phyloP scores from a whole-genome alignment of 164 flowering plant genomes.

The Aristolochia fimbriata region DNA sequence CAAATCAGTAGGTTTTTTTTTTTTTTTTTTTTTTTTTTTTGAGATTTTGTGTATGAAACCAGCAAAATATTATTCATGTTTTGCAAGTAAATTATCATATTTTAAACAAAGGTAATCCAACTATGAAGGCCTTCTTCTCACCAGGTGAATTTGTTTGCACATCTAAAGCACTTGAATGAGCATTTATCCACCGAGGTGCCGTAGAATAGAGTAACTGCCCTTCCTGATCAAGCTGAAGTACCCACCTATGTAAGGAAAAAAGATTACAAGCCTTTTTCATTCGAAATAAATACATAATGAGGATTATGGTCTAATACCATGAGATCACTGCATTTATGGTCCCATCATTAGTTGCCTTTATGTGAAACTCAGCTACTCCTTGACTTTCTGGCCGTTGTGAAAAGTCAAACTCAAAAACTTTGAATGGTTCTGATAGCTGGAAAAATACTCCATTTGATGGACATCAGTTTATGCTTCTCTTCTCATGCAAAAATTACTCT shows the following conservation, averaged over 20 bases:
- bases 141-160: conserved; percentile 16
- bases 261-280: background rate
- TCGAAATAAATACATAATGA: background rate
- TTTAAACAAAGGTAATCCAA: too few relatives aligned
- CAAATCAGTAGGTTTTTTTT: too few relatives aligned
- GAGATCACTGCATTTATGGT: conserved; percentile 73
- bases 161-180: conserved; percentile 13
- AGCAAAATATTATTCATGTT: too few relatives aligned
- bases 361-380: conserved; percentile 39
- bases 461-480: conserved; percentile 12
- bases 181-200: conserved; percentile 66
- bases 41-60: too few relatives aligned
- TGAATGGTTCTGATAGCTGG: conserved; percentile 98
- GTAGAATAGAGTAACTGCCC: conserved; percentile 83
- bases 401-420: conserved; percentile 88
- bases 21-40: too few relatives aligned
- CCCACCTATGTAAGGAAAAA: conserved; percentile 53
- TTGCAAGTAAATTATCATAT: too few relatives aligned
- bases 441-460: conserved; percentile 26
- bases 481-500: conserved; percentile 1
- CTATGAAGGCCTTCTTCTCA: conserved; percentile 3
- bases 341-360: conserved; percentile 57
- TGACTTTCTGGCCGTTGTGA: conserved; percentile 88
- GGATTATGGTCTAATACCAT: conserved; percentile 39
- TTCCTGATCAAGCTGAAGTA: conserved; percentile 83